These are phyloP conservation scores for Paecilomyces sp. DNA, from an alignment of 2,329 filamentous ascomycete species.

Conservation along the genomic window DNA sequence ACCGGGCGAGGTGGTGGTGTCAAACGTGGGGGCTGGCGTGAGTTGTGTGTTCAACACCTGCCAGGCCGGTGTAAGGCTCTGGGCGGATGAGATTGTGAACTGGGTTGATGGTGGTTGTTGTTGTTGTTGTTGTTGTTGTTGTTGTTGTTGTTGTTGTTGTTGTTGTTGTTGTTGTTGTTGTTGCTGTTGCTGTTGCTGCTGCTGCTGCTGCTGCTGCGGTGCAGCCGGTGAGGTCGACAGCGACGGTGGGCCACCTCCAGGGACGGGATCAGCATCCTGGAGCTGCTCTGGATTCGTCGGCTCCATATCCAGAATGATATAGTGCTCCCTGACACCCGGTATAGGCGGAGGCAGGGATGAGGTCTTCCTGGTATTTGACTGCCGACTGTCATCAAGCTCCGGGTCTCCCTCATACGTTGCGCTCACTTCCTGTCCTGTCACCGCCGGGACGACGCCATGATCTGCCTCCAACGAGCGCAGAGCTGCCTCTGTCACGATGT, in stretches of 20 bases:
- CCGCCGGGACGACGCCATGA: constrained; percentile 21
- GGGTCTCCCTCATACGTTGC: constrained; percentile 1
- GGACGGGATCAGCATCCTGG: constrained; percentile 8
- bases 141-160: too few species aligned
- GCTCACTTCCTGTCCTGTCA: constrained; percentile 12
- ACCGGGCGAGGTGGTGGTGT: constrained; percentile 39
- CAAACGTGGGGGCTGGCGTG: constrained; percentile 56
- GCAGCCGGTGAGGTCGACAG: constrained; percentile 17
- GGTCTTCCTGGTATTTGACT: constrained; percentile 12
- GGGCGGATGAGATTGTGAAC: constrained; percentile 56
- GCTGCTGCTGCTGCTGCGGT: constrained; percentile 23
- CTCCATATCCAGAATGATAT: constrained; percentile 50
- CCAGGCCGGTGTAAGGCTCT: constrained; percentile 70
- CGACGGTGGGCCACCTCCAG: constrained; percentile 10
- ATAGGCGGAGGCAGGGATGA: constrained; percentile 40
- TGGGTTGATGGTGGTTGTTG: constrained; percentile 16
- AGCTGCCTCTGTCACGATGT: constrained; percentile 62
- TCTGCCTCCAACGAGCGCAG: constrained; percentile 48
- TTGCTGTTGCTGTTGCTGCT: too few species aligned
- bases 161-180: too few species aligned
- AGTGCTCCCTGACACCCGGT: constrained; percentile 46
- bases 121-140: too few species aligned
- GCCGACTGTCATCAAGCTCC: constrained; percentile 1
- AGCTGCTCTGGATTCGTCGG: constrained; percentile 9
- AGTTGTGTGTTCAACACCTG: constrained; percentile 52